Base-by-base conservation (phyloP, 129 eudicot genomes). In the Solidago caesia region DNA sequence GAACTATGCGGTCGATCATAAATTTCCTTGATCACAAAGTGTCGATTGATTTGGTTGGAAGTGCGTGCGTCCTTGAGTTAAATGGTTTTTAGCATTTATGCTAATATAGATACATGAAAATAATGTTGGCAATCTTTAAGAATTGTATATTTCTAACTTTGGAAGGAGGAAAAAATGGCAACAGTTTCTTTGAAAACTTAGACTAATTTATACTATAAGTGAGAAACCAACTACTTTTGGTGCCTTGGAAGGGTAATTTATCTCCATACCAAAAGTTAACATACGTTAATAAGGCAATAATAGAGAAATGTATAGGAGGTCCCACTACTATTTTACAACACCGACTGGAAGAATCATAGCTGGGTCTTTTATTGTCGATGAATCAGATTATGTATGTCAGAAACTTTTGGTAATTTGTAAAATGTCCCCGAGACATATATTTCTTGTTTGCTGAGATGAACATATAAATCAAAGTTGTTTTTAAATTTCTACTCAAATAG, bases 161-260 rank as follows among this genome's bases (percentile, higher is more conserved):
- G 59, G 62, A 70, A 51, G 74, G 59, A 8, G 7, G 61, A 49
- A 16, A 12, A 4, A 39, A 48, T 68, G 7, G 29, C 12, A 70
- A 5, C 14, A 12, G 11, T 7, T 48, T 63, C 45, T 11, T 51
- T 8, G 62, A 49, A 33, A 70, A 25, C 27, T 70, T 70, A 12
- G 51, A 33, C 45, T 70, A 13, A 42, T 21, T 10, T 27, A 33
- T 33, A 21, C 39, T 33, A 33, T 33, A 0, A 3, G 39, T 3
- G 39, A 33, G 39, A 29, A 42, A 64, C 26, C 66, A 41, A 64
- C 56, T 64, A 64, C 16, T 48, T 21, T 16, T 42, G 55, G 53
- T 51, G 79, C 39, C 44, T 25, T 42, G 44, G 51, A 75, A 41
- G 57, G 45, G 56, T 5, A 51, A 52, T 74, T 48, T 63, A 49